phyloP scores from a whole-genome alignment of 2,329 filamentous ascomycete genomes.

The Fusarium goolgardi region DNA sequence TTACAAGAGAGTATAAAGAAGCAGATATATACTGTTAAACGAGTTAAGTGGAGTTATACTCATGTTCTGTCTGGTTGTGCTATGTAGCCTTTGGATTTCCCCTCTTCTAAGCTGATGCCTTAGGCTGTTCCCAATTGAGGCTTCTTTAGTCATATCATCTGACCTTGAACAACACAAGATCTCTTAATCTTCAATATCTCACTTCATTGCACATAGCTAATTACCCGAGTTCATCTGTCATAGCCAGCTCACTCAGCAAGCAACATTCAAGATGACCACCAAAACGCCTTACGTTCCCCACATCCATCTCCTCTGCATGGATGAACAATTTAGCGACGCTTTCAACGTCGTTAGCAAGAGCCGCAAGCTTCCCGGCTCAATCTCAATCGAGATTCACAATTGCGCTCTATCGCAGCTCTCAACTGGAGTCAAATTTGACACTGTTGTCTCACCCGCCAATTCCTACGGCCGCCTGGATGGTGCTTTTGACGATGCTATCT shows the following conservation, averaged over 20 bases:
- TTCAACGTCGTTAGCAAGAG: conserved; percentile 14
- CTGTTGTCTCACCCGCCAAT: conserved; percentile 66
- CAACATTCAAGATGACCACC: background rate
- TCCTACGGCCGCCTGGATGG: conserved; percentile 66
- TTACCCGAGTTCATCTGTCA: too few relatives aligned
- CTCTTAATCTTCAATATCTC: background rate
- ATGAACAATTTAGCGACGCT: conserved; percentile 25
- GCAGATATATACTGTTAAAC: too few relatives aligned
- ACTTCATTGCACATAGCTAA: background rate
- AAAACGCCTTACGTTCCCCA: conserved; percentile 17
- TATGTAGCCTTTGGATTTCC: too few relatives aligned
- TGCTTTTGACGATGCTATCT: conserved; percentile 66
- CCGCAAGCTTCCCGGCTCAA: conserved; percentile 46
- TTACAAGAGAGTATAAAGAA: too few relatives aligned
- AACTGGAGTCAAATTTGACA: conserved; percentile 54
- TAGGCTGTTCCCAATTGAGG: too few relatives aligned
- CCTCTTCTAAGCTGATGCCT: too few relatives aligned
- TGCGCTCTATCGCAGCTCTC: conserved; percentile 55
- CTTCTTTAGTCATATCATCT: too few relatives aligned
- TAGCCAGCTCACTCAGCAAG: too few relatives aligned
- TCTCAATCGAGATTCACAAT: conserved; percentile 54
- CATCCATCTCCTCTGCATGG: conserved; percentile 37
- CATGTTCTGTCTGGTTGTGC: too few relatives aligned
- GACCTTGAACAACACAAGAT: too few relatives aligned
- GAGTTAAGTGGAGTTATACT: too few relatives aligned